Base-by-base conservation (phyloP, 148 eudicot species). In the Polygonum aviculare region DNA sequence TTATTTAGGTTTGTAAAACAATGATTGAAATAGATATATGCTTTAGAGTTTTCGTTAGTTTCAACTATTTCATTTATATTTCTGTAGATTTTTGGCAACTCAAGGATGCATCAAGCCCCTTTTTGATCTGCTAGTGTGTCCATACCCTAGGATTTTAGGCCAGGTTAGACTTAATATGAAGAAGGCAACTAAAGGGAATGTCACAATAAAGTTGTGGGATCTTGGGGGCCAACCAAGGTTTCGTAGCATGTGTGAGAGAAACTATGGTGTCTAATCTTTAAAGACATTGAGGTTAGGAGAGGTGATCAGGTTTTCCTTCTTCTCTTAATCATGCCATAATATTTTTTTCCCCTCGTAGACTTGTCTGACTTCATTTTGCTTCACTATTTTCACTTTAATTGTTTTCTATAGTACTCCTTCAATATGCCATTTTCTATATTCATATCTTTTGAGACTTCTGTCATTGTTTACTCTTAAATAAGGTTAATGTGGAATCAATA, bases 201-300 rank as follows among this genome's bases (percentile, higher is more conserved):
- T 96, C 36, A 93, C 98, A 41, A 96, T 96, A 82, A 96, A 96
- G 84, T 81, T 96, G 86, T 96, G 99, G 99, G 98, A 96, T 91
- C 97, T 96, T 82, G 99, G 99, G 47, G 99, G 98, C 79, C 99
- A 96, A 82, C 99, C 99, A 81, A 87, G 99, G 83, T 96, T 95
- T 70, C 91, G 99, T 59, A 93, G 98, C 77, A 95, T 95, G 99
- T 95, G 99, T 98, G 99, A 95, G 88, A 87, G 99, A 92, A 93
- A 95, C 59, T 93, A n/a, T n/a, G n/a, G n/a, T n/a, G n/a, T n/a
- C n/a, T n/a, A n/a, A n/a, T n/a, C n/a, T n/a, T n/a, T n/a, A n/a
- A n/a, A n/a, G n/a, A n/a, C n/a, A n/a, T 94, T 62, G 82, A 85
- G 77, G 88, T 94, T 48, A 63, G 76, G 81, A 84, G 82, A 82